Base-by-base conservation (phyloP, 2,329 filamentous ascomycete genomes). In the Colletotrichum tabaci region DNA sequence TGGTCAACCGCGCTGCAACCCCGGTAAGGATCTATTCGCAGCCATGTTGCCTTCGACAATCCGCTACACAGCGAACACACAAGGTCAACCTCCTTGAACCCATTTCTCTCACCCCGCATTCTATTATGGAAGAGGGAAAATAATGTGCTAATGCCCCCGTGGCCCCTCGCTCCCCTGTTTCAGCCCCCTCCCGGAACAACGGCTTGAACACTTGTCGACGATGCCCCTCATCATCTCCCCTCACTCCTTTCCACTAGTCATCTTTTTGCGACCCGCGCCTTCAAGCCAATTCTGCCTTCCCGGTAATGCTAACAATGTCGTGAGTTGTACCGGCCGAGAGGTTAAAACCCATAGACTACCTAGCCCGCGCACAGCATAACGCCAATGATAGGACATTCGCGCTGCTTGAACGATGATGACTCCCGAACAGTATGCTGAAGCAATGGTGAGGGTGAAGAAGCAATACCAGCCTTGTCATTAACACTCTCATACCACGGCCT, bases 81-180 rank as follows among this genome's bases (percentile, higher is more conserved):
- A 42, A 42, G 16, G 12, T 57, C 21, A 38, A 16, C 44, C n/a
- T 47, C 10, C 9, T 10, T 2, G 35, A 38, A 38, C n/a, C 16
- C 44, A 10, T 47, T 47, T n/a, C 15, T 46, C 15, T 21, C 18
- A 47, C n/a, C 18, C 16, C 44, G 7, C n/a, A 12, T 47, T 13
- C 26, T 30, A 30, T 30, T 6, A 30, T 40, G 13, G 35, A n/a
- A 38, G 55, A 57, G 7, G 42, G 55, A 16, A 23, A 42, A 50
- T 1, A 50, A 23, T 6, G 30, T 18, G 16, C 4, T 2, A 21
- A 15, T 30, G 16, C 18, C 38, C 18, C 23, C 46, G 35, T 61
- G 58, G 44, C 58, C 44, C 58, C 30, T 50, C 15, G 30, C 46
- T 10, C 60, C 60, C 44, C 46, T 62, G 60, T 62, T 62, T 62